Base-by-base conservation (phyloP, 1,284 basidiomycete genomes). In the Tilletia caries region DNA sequence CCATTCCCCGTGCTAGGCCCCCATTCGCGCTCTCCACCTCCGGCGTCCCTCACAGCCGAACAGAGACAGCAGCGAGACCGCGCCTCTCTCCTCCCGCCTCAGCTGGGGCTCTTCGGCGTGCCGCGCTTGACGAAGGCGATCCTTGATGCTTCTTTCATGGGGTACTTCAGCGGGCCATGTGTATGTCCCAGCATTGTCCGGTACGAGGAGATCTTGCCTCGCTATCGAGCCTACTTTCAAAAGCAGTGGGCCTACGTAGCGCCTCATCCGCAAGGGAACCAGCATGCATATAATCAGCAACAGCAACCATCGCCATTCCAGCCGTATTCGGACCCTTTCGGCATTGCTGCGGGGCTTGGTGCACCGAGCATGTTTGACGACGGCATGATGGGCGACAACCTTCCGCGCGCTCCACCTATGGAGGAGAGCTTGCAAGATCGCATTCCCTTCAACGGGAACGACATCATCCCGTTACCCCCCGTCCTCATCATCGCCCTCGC, bases 211-310 rank as follows among this genome's bases (percentile, higher is more conserved):
- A 34, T 37, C 29, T 34, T 62, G 4, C 58, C 58, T 0, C 27
- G 58, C 20, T 62, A 62, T 23, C 58, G 58, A 62, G 58, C 58
- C 27, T 62, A 34, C 29, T 60, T 60, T 20, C 54, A 25, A 4
- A 60, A 60, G 29, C 23, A 60, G 10, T 37, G 33, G 29, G n/a
- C 27, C 23, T 12, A 58, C n/a, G n/a, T 27, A 20, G 15, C 3
- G 5, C n/a, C 52, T 15, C 50, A 58, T 27, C n/a, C 5, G 6
- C n/a, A 20, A 29, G 32, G 32, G 10, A 13, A 4, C 23, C 25
- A 18, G 5, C 15, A 23, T 15, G 25, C 15, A 15, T 54, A 18
- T 27, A 20, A 10, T 10, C 10, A 44, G 10, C 8, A 8, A 50
- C n/a, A n/a, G 8, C 13, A n/a, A 8, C 37, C 10, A 41, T 41